phyloP scores from a whole-genome alignment of 108 stramenopile genomes.

The Fragilariopsis cylindrus region DNA sequence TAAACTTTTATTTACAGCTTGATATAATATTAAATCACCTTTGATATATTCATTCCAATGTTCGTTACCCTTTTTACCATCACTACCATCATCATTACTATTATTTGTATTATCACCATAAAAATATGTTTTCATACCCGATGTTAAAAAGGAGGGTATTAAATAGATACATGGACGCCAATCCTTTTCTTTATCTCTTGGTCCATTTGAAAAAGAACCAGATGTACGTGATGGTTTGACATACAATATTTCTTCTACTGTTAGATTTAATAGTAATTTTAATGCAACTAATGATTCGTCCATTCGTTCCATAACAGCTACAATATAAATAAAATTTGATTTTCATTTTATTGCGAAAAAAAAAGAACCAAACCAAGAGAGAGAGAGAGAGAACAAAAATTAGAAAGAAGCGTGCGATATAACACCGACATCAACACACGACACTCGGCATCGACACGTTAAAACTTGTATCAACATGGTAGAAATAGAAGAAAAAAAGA shows the following conservation, averaged over 20 bases:
- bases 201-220: constrained; percentile 15
- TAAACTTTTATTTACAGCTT: constrained; percentile 43
- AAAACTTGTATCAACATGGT: no score
- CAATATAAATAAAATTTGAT: no score
- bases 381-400: no score
- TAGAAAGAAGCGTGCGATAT: no score
- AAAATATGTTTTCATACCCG: constrained; percentile 30
- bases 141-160: constrained; percentile 30
- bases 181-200: background rate
- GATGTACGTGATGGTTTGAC: constrained; percentile 12
- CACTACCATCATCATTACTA: no score
- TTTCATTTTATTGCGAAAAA: no score
- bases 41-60: constrained; percentile 34
- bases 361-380: no score
- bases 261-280: constrained; percentile 31
- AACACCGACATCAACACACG: no score
- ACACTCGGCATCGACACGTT: no score
- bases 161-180: constrained; percentile 30
- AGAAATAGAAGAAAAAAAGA: no score
- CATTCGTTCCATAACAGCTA: constrained; percentile 55
- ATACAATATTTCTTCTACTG: constrained; percentile 23
- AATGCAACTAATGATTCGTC: constrained; percentile 53
- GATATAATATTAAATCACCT: constrained; percentile 38
- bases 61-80: no score
- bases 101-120: background rate